These are phyloP conservation scores for Verticillium klebahnii DNA, from an alignment of 2,329 filamentous ascomycete genomes.

Conservation along the genomic window DNA sequence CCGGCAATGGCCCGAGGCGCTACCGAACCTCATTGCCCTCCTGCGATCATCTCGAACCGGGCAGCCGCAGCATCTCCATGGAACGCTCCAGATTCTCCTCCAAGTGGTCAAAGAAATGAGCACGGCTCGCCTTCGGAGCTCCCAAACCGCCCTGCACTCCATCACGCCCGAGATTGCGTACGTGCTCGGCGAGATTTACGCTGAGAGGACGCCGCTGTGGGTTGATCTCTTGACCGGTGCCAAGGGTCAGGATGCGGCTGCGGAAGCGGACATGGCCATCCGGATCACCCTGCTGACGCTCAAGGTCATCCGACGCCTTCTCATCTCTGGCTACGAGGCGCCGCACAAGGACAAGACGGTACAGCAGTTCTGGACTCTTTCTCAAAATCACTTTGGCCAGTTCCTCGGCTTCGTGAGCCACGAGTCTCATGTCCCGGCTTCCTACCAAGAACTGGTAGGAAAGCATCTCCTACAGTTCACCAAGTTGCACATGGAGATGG, in stretches of 20 bases:
- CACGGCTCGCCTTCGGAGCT: constrained; percentile 70
- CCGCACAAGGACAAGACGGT: constrained; percentile 77
- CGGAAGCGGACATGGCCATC: constrained; percentile 58
- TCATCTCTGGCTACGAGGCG: constrained; percentile 77
- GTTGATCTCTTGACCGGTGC: constrained; percentile 45
- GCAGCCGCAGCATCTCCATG: constrained; percentile 62
- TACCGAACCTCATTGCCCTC: constrained; percentile 56
- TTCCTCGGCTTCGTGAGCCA: constrained; percentile 62
- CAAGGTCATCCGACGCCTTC: constrained; percentile 73
- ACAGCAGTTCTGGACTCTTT: constrained; percentile 73
- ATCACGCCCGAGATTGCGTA: constrained; percentile 81
- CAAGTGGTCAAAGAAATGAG: constrained; percentile 88
- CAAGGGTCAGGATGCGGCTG: constrained; percentile 52
- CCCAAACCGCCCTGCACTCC: constrained; percentile 70
- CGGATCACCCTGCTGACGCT: constrained; percentile 74
- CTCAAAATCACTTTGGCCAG: constrained; percentile 72
- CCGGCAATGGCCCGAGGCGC: constrained; percentile 69
- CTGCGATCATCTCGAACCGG: constrained; percentile 55
- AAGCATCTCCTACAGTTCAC: constrained; percentile 87
- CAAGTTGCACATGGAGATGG: constrained; percentile 88
- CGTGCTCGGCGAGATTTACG: constrained; percentile 73
- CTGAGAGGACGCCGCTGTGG: constrained; percentile 69
- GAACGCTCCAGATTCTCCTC: constrained; percentile 72
- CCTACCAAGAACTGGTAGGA: constrained; percentile 61
- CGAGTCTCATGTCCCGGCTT: constrained; percentile 46